Evolutionary conservation across 805 yeast genomes (phyloP), one percentile per base, ranked within the genome.

Genomic region (Komagataella kurtzmanii): DNA sequence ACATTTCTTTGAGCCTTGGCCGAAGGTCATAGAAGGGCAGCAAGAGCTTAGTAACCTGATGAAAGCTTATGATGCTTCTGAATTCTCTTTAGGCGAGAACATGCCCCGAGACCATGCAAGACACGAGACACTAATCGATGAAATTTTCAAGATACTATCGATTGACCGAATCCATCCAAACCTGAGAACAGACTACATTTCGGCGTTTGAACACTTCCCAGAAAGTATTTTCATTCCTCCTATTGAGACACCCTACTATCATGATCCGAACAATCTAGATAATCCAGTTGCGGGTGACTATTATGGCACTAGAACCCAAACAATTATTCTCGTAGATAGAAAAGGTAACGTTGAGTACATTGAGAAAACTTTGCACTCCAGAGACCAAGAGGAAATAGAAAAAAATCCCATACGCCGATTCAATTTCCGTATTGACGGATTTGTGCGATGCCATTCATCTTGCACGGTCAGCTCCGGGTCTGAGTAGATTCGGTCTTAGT

Each of bases 271-370:
- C 24, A 19, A 45, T 18, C 14, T 24, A 6, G 17, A 53, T 30
- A 63, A 68, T 3, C 53, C 56, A 17, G 58, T 65, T n/a, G 65
- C 71, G 14, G 88, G 88, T 0, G 64, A 70, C 19, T 80, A 71
- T 58, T 90, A 88, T 61, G 97, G 97, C 0, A 89, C 97, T 0
- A 68, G 97, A 51, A 86, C 96, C 0, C 96, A 89, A 63, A 88
- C 95, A 0, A 76, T 88, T 1, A 72, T 88, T 3, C 58, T 87
- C 19, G 72, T 85, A 7, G 79, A 77, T 59, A 73, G 71, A 44
- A 53, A 59, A 45, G 72, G 86, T 58, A 52, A 66, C 44, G 54
- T 85, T 18, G 74, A 75, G 49, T 86, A 85, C 63, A 67, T 76
- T 12, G 96, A 89, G 61, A 69, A 72, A 49, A 77, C 78, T 52